A percentile compares a stretch with the other conserved stretches of the same genome.
phyloP scores from a whole-genome alignment of 352 stramenopile genomes.

The Phytophthora palmivora region DNA sequence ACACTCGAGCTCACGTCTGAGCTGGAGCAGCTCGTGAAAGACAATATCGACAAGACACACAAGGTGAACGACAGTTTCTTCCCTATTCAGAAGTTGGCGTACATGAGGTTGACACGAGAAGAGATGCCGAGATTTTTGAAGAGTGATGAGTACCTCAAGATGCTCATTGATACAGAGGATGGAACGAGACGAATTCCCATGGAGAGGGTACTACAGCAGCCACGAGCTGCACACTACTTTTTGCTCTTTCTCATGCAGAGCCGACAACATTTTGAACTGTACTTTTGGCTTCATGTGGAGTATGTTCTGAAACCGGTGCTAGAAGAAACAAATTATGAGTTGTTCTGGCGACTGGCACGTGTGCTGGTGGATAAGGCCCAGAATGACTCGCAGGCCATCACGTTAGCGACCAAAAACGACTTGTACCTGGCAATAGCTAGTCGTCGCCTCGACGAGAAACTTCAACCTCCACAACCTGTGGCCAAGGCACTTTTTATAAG shows the following conservation, averaged over 20 bases:
- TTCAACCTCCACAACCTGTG: constrained; percentile 45
- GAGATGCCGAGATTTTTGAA: constrained; percentile 87
- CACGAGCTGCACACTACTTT: constrained; percentile 85
- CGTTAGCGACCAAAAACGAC: constrained; percentile 75
- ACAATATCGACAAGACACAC: constrained; percentile 58
- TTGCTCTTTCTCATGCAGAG: constrained; percentile 89
- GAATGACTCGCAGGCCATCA: constrained; percentile 83
- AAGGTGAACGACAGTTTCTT: constrained; percentile 82
- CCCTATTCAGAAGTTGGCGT: constrained; percentile 85
- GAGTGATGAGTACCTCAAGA: constrained; percentile 85
- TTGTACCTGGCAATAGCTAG: constrained; percentile 58
- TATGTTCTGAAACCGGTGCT: constrained; percentile 84
- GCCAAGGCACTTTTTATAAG: constrained; percentile 60
- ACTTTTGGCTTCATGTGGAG: constrained; percentile 90
- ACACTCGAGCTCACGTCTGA: constrained; percentile 83
- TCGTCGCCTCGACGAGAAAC: constrained; percentile 50
- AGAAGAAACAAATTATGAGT: constrained; percentile 46
- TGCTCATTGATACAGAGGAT: constrained; percentile 86
- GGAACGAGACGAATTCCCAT: constrained; percentile 79
- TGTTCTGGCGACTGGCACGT: constrained; percentile 76
- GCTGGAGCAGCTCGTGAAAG: constrained; percentile 77
- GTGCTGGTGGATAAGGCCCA: constrained; percentile 79
- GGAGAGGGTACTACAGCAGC: constrained; percentile 81
- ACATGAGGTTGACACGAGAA: constrained; percentile 82
- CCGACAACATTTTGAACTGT: constrained; percentile 87